Percentiles rank a stretch among this genome's conserved stretches.
Conservation (phyloP, 768 basidiomycete species). For the Sporobolomyces pararoseus region DNA sequence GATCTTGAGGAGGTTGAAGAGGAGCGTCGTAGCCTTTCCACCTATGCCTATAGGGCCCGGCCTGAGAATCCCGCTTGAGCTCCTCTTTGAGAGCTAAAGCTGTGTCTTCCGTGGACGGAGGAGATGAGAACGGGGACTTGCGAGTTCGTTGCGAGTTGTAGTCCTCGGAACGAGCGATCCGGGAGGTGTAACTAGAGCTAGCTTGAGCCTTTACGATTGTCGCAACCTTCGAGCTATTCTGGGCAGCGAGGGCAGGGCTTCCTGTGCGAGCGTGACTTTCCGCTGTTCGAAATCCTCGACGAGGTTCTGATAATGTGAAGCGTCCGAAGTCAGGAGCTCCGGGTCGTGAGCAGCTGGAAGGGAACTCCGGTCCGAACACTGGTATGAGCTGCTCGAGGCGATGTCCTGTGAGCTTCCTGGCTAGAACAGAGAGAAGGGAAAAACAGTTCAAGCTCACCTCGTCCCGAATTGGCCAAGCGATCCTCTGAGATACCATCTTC, state of each 20-base stretch:
- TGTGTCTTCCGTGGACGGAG: no score
- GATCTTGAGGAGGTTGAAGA: no score
- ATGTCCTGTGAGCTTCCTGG: no score
- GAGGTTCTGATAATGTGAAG: slow-evolving; percentile 15
- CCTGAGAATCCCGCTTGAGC: not conserved
- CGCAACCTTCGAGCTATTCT: slow-evolving; percentile 5
- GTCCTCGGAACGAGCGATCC: no score
- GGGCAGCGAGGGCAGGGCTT: not conserved
- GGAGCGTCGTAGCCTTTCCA: no score
- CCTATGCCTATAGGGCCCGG: not conserved
- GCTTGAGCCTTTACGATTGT: not conserved
- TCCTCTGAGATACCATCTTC: not conserved
- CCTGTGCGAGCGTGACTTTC: slow-evolving; percentile 5
- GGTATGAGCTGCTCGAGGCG: slow-evolving; percentile 11
- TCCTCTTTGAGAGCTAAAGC: no score
- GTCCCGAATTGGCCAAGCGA: slow-evolving; percentile 16
- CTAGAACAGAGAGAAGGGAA: not conserved
- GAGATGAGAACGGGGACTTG: no score
- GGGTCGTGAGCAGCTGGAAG: slow-evolving; percentile 10
- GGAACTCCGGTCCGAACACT: slow-evolving; percentile 15
- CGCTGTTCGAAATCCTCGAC: not conserved
- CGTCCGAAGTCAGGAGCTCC: slow-evolving; percentile 6
- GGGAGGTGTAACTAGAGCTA: no score
- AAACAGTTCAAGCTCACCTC: not conserved
- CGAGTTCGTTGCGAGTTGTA: no score